Base-by-base conservation (phyloP, 176 grass and related monocot genomes). In the Eleusine indica region DNA sequence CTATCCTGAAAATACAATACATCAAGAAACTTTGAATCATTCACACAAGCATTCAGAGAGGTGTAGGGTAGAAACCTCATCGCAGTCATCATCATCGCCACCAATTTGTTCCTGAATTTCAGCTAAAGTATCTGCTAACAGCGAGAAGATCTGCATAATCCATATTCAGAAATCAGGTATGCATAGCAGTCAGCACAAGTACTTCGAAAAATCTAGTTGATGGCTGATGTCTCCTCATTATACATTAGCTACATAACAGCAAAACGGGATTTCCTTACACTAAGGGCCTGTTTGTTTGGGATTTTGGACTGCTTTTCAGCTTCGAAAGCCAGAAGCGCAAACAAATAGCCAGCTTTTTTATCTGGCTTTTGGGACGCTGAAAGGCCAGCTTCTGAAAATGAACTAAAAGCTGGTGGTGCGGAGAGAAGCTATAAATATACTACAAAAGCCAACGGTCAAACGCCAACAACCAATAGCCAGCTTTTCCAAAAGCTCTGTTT, bases 41-140 rank as follows among this genome's bases (percentile, higher is more conserved):
- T 81, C 46, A 32, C 58, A 68, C 37, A 58, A 52, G 1, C 42
- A n/a, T 18, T 87, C 58, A 65, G 57, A 76, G 76, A 22, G 42
- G 74, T 54, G 30, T 44, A 32, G 54, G 76, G 32, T 80, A 81
- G 18, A 25, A 89, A 86, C 88, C 78, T 93, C 91, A 87, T 93
- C 85, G 39, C 42, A 79, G 17, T 91, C 68, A 52, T 97, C 61
- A n/a, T 97, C 95, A 81, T 65, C 80, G 32, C 80, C 89, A 83
- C 83, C 60, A 0, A 64, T 71, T 94, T 95, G 93, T 61, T 98
- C 93, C 60, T 90, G 90, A 70, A 98, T 93, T 84, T 95, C 96
- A 87, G 87, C 71, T 65, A 95, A 86, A 60, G 87, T 86, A 85
- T 98, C 96, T 66, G 87, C 84, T 85, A 98, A 90, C 42, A 98